These are phyloP conservation scores for Cyberlindnera bimundalis DNA, from an alignment of 805 yeast species.

Conservation along the genomic window DNA sequence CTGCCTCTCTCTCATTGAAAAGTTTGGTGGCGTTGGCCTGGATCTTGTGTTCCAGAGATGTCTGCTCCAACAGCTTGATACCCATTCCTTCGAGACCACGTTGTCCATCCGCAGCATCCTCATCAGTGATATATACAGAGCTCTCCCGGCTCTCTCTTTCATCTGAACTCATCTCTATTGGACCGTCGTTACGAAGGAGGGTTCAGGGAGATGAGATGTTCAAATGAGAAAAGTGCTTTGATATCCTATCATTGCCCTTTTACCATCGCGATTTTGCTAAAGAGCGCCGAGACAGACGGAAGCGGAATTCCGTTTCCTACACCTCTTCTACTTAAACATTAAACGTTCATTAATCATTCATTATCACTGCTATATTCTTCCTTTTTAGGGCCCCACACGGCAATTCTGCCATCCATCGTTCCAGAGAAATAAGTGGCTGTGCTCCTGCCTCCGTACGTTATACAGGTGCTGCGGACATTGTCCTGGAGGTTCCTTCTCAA, in stretches of 20 bases:
- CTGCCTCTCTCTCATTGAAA: constrained; percentile 59
- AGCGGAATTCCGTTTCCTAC: neutral
- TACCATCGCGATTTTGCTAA: neutral
- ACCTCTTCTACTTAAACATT: too few species aligned
- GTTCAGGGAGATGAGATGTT: too few species aligned
- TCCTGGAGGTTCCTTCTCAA: constrained; percentile 43
- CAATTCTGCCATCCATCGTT: constrained; percentile 62
- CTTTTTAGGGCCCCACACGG: constrained; percentile 48
- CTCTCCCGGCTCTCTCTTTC: neutral
- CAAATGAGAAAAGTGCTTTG: too few species aligned
- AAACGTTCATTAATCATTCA: neutral
- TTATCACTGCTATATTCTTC: constrained; percentile 15
- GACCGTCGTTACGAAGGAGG: too few species aligned
- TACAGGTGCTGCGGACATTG: constrained; percentile 45
- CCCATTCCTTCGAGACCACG: constrained; percentile 29
- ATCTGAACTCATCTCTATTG: constrained; percentile 1
- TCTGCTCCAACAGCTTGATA: constrained; percentile 72
- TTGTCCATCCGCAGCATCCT: neutral
- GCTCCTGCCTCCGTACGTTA: constrained; percentile 46
- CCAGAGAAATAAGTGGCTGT: constrained; percentile 53
- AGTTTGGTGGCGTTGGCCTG: constrained; percentile 65
- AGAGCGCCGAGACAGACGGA: neutral
- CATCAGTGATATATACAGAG: neutral
- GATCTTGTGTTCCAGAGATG: constrained; percentile 68
- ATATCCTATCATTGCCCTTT: too few species aligned